These are phyloP conservation scores for Lanmaoa pseudosensibilis DNA, from an alignment of 768 basidiomycete genomes.

Conservation along the genomic window DNA sequence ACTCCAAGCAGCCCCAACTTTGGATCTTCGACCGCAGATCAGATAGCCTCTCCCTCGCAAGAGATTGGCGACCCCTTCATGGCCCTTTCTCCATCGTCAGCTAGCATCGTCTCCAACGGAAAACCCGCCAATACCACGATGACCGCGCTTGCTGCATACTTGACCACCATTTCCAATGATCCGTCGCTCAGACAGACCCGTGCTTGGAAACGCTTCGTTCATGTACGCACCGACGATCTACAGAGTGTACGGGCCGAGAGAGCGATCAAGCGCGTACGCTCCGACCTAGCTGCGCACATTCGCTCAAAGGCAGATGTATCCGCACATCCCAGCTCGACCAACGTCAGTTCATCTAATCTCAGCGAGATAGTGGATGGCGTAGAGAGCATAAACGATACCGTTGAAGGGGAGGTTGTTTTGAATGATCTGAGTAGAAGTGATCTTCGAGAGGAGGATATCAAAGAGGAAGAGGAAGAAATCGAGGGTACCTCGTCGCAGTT, in stretches of 20 bases:
- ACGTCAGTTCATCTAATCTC: conserved; percentile 32
- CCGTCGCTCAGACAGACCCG: conserved; percentile 59
- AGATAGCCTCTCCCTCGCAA: conserved; percentile 48
- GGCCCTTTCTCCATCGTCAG: conserved; percentile 37
- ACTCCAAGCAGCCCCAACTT: conserved; percentile 29
- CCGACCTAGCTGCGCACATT: conserved; percentile 76
- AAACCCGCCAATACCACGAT: conserved; percentile 48
- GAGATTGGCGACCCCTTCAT: conserved; percentile 67
- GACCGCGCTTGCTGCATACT: conserved; percentile 72
- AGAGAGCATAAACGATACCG: conserved; percentile 32
- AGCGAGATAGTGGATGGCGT: conserved; percentile 33
- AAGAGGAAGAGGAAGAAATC: conserved; percentile 30
- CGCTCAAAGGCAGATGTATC: conserved; percentile 37
- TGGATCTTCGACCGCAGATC: conserved; percentile 36
- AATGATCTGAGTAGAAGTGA: conserved; percentile 18
- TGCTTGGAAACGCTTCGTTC: conserved; percentile 83
- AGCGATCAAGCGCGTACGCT: conserved; percentile 84
- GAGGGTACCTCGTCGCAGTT: conserved; percentile 7
- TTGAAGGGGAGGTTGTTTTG: conserved; percentile 23
- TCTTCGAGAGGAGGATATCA: conserved; percentile 24
- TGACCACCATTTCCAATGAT: conserved; percentile 76
- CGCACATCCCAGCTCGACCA: conserved; percentile 20
- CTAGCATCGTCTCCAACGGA: conserved; percentile 18
- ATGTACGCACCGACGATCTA: conserved; percentile 83
- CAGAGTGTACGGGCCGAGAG: conserved; percentile 85